Conservation (phyloP, 2,329 filamentous ascomycete genomes). For the Trichoderma simmonsii region DNA sequence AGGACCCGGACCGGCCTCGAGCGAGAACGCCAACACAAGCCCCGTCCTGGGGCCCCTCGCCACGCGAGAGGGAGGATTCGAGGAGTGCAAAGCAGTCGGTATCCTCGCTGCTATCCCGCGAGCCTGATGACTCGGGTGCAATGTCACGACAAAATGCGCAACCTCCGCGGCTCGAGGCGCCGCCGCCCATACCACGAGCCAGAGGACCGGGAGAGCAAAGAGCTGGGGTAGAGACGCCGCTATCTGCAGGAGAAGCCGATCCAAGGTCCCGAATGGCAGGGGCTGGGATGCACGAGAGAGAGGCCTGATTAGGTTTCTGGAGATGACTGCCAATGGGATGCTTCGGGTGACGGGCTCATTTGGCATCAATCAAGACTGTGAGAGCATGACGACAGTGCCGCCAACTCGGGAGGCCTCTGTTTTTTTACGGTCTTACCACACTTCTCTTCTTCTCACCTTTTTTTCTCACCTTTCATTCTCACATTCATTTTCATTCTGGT, state of each 20-base stretch:
- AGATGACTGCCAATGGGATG: neutral
- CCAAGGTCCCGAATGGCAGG: constrained; percentile 13
- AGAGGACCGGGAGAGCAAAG: constrained; percentile 8
- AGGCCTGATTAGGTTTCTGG: constrained; percentile 4
- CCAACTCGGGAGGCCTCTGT: neutral
- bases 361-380: neutral
- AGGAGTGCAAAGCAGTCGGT: constrained; percentile 35
- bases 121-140: constrained; percentile 13
- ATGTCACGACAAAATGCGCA: constrained; percentile 5
- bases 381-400: neutral
- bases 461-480: neutral
- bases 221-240: neutral
- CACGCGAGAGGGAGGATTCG: constrained; percentile 29
- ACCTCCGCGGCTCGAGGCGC: constrained; percentile 14
- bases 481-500: neutral
- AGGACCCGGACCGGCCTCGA: constrained; percentile 23
- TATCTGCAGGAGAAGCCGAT: constrained; percentile 7
- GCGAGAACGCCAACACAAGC: constrained; percentile 22
- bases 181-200: constrained; percentile 4
- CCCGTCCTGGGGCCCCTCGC: constrained; percentile 20
- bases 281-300: constrained; percentile 4
- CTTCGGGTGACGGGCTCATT: neutral
- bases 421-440: neutral
- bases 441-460: neutral
- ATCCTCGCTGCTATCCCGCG: constrained; percentile 32